Base-by-base conservation (phyloP, 768 basidiomycete genomes). In the Mycena epipterygia region DNA sequence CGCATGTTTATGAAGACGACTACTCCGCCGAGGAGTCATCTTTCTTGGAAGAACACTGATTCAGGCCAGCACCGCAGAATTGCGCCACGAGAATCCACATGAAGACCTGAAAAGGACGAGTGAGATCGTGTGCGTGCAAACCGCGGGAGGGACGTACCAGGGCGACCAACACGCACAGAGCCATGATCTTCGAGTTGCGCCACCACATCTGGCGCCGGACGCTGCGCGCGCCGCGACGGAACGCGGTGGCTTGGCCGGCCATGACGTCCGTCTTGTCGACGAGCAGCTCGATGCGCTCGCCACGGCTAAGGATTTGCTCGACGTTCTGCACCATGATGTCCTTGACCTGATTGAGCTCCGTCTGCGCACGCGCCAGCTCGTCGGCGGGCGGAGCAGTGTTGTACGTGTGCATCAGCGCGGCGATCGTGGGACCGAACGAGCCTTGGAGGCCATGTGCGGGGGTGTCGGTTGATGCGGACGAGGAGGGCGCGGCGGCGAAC, bases 241-340 rank as follows among this genome's bases (percentile, higher is more conserved):
- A 99, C 9, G 95, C 95, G 4, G 94, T 95, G 5, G 97, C 96
- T 80, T 99, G 96, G 13, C 91, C 93, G 9, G 95, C 93, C 91
- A 99, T 95, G 63, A 88, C 93, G 78, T 98, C 97, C 32, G 98
- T 99, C 87, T 98, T 98, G 84, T 98, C 96, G 33, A 99, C 94
- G 59, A 99, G 88, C 21, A 98, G 86, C 79, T 98, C 97, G 74
- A 99, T 95, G 61, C 98, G 88, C 81, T 99, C 98, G 27, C 98
- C 98, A 41, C 98, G 88, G 61, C 90, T 93, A 46, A 99, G 89
- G 72, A 99, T 97, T 79, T 96, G 94, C 82, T 98, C 96, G 72
- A 98, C 97, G 79, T 98, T 98, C 81, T 98, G 95, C 58, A 98
- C 97, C 96, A 98, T 97, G 81, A 98, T 95, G 76, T 96, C 93